Evolutionary conservation across 768 basidiomycete species (phyloP).

Genomic region (Pulveroboletus ravenelii): DNA sequence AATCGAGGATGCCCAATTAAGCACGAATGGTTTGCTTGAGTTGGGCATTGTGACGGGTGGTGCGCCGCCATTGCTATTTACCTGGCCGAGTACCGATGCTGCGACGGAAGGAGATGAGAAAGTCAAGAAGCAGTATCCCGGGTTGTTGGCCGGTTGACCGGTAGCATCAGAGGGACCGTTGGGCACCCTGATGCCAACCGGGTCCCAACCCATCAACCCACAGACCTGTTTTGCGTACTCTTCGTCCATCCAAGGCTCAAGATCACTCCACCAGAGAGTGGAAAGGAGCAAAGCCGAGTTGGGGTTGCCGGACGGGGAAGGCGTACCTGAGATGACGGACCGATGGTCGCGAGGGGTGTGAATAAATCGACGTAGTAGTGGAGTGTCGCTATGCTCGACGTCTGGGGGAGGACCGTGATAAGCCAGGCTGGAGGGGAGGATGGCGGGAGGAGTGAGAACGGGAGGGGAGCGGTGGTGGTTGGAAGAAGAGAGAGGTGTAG

Average conservation of each 20-base stretch:
- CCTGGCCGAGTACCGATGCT: conserved; percentile 63
- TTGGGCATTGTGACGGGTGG: conserved; percentile 74
- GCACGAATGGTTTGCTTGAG: conserved; percentile 72
- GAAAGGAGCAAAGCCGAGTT: conserved; percentile 40
- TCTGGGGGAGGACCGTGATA: conserved; percentile 19
- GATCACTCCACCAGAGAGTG: conserved; percentile 81
- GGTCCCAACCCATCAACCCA: conserved; percentile 82
- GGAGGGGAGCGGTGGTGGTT: conserved; percentile 44
- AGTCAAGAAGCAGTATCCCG: conserved; percentile 84
- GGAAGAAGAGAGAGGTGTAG: conserved; percentile 35
- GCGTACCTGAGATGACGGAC: conserved; percentile 9
- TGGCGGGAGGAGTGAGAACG: conserved; percentile 22
- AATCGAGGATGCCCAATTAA: conserved; percentile 66
- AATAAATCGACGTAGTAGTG: conserved; percentile 13
- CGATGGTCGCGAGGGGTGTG: conserved; percentile 18
- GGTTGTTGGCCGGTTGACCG: conserved; percentile 72
- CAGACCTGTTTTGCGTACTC: conserved; percentile 90
- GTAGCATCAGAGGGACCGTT: conserved; percentile 52
- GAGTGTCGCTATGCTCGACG: conserved; percentile 17
- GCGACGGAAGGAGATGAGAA: conserved; percentile 72
- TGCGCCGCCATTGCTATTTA: conserved; percentile 43
- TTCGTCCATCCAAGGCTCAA: conserved; percentile 98
- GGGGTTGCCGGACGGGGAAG: conserved; percentile 25
- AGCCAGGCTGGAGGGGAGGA: conserved; percentile 11
- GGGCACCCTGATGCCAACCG: conserved; percentile 68